Evolutionary conservation across 1,139 yeast species (phyloP).

Genomic region (Candida freyschussii): DNA sequence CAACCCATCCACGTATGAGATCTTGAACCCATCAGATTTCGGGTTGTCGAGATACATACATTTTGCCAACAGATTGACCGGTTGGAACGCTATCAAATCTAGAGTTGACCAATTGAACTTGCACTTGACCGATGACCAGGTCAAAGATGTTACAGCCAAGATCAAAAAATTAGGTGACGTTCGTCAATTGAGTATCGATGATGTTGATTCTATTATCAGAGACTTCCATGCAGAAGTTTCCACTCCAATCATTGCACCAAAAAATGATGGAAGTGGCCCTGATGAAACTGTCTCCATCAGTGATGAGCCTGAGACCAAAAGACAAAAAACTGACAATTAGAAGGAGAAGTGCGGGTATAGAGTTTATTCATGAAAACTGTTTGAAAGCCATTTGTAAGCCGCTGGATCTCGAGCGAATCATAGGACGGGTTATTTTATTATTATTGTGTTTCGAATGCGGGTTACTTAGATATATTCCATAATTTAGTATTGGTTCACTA

Average conservation of each 20-base stretch:
- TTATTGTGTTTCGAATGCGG: too few species aligned
- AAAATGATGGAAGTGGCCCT: slow-evolving; percentile 25
- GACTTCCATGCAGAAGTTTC: slow-evolving; percentile 75
- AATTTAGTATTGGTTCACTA: too few species aligned
- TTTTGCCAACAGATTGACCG: slow-evolving; percentile 95
- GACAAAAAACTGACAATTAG: slow-evolving; percentile 24
- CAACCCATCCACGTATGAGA: slow-evolving; percentile 96
- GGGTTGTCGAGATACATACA: slow-evolving; percentile 95
- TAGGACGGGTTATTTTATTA: too few species aligned
- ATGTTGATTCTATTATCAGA: slow-evolving; percentile 94
- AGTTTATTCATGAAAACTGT: too few species aligned
- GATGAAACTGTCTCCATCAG: slow-evolving; percentile 24
- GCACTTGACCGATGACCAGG: slow-evolving; percentile 84
- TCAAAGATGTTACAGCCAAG: slow-evolving; percentile 90
- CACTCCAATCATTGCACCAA: slow-evolving; percentile 35
- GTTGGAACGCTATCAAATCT: slow-evolving; percentile 98
- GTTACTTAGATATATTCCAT: too few species aligned
- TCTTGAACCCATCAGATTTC: slow-evolving; percentile 89
- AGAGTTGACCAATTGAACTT: slow-evolving; percentile 96
- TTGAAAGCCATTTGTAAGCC: too few species aligned
- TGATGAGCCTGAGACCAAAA: slow-evolving; percentile 26
- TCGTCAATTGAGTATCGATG: slow-evolving; percentile 90
- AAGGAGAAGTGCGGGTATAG: neutral
- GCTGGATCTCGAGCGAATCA: too few species aligned
- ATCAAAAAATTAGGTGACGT: slow-evolving; percentile 94